These are phyloP conservation scores for Betula pendula DNA, from an alignment of 306 rosid genomes.

Conservation along the genomic window DNA sequence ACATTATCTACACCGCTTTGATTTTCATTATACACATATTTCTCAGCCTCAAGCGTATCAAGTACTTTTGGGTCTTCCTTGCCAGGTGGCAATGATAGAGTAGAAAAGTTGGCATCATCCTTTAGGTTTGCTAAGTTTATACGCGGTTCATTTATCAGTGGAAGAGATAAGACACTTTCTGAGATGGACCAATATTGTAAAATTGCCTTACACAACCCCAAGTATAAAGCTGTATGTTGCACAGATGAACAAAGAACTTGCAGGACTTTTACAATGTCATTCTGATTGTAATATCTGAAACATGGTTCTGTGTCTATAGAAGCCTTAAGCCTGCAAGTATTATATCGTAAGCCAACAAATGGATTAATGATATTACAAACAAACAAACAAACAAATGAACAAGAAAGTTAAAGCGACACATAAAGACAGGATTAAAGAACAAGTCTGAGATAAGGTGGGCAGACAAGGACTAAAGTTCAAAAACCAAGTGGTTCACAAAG, in stretches of 20 bases:
- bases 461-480: slow-evolving; percentile 16
- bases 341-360: slow-evolving; percentile 32
- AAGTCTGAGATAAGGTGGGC: slow-evolving; percentile 13
- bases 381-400: not conserved
- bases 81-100: slow-evolving; percentile 30
- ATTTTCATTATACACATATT: slow-evolving; percentile 19
- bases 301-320: slow-evolving; percentile 45
- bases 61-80: slow-evolving; percentile 29
- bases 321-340: slow-evolving; percentile 68
- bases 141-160: slow-evolving; percentile 37
- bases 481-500: slow-evolving; percentile 19
- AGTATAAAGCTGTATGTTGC: slow-evolving; percentile 55
- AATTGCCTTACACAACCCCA: slow-evolving; percentile 60
- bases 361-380: slow-evolving; percentile 16
- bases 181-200: slow-evolving; percentile 70
- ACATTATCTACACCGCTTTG: slow-evolving; percentile 28
- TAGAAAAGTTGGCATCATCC: slow-evolving; percentile 31
- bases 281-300: slow-evolving; percentile 73
- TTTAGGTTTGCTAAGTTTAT: slow-evolving; percentile 26
- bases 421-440: slow-evolving; percentile 2
- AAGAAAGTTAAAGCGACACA: slow-evolving; percentile 9
- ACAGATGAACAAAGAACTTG: slow-evolving; percentile 58
- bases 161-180: slow-evolving; percentile 45
- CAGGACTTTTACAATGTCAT: slow-evolving; percentile 72
- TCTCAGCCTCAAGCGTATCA: slow-evolving; percentile 36